These are phyloP conservation scores for Phellopilus nigrolimitatus DNA, from an alignment of 1,284 basidiomycete genomes.

Conservation along the genomic window DNA sequence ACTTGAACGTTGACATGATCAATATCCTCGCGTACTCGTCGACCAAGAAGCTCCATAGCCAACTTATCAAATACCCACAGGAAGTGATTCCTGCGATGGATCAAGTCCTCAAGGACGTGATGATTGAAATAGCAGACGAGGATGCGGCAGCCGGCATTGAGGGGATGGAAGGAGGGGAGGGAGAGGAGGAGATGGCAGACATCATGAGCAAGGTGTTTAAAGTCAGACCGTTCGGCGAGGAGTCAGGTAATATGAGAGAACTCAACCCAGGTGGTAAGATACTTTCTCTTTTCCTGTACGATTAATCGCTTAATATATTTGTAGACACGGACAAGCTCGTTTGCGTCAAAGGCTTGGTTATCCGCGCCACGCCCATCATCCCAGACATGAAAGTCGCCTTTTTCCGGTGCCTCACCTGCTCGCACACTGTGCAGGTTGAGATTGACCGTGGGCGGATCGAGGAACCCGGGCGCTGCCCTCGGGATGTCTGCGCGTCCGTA, in stretches of 20 bases:
- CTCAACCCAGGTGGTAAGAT: constrained; percentile 81
- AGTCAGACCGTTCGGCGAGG: constrained; percentile 85
- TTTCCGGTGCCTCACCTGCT: constrained; percentile 96
- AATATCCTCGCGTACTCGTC: constrained; percentile 90
- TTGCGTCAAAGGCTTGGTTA: constrained; percentile 93
- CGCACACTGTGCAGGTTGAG: constrained; percentile 91
- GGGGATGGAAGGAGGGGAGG: constrained; percentile 66
- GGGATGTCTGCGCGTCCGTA: constrained; percentile 83
- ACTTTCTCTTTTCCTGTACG: background rate
- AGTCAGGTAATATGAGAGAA: constrained; percentile 84
- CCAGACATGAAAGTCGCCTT: constrained; percentile 99
- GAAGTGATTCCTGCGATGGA: constrained; percentile 98
- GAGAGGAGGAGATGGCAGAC: constrained; percentile 75
- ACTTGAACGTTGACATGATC: constrained; percentile 86
- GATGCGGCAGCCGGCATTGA: constrained; percentile 65
- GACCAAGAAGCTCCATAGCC: constrained; percentile 74
- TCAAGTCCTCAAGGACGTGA: constrained; percentile 87
- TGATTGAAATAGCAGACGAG: constrained; percentile 77
- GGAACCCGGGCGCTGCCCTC: constrained; percentile 87
- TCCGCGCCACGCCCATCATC: constrained; percentile 95
- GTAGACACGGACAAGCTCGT: constrained; percentile 95
- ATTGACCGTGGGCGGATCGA: constrained; percentile 95
- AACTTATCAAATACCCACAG: constrained; percentile 90
- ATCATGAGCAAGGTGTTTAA: constrained; percentile 85
- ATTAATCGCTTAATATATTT: constrained; percentile 3